Base-by-base conservation (phyloP, 2,329 filamentous ascomycete genomes). In the Beauveria sp. region DNA sequence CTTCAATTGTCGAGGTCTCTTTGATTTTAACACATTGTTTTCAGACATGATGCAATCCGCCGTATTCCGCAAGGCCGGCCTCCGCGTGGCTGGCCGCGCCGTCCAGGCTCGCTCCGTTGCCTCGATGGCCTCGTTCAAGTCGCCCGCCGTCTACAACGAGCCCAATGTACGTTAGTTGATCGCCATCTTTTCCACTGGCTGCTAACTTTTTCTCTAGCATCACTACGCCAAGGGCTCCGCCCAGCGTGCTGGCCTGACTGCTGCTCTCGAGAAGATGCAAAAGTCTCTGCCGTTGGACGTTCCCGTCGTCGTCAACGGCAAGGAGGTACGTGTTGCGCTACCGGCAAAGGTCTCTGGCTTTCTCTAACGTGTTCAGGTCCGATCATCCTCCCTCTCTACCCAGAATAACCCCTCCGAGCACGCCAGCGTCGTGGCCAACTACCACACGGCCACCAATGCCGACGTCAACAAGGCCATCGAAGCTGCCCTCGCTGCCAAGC, bases 381-480 rank as follows among this genome's bases (percentile, higher is more conserved):
- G 82, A 73, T 86, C 85, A 18, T 83, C 85, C 3, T 79, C 83
- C 1, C 81, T 85, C 45, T 83, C 85, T 45, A 85, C 81, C 43
- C 95, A 98, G 75, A 78, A 85, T 72, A 93, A 96, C 77, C 95
- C 95, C 24, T 85, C 91, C 63, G 85, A 92, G 62, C 92, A 97
- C 76, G 80, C 84, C 64, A 82, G 85, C 50, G 81, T 85, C 10
- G 81, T 98, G 62, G 93, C 95, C 51, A 89, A 84, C 61, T 97
- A 95, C 79, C 91, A 92, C 67, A 89, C 90, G 66, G 93, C 93
- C 63, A 88, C 86, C 52, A 77, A 87, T 30, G 80, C 84, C 66
- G 87, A 98, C 70, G 89, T 98, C 66, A 81, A 84, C 65, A 80
- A 80, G 45, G 91, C 93, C 59, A 97, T 98, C 69, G 85, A 91